phyloP scores from a whole-genome alignment of 805 yeast genomes.

The Saturnispora sekii region DNA sequence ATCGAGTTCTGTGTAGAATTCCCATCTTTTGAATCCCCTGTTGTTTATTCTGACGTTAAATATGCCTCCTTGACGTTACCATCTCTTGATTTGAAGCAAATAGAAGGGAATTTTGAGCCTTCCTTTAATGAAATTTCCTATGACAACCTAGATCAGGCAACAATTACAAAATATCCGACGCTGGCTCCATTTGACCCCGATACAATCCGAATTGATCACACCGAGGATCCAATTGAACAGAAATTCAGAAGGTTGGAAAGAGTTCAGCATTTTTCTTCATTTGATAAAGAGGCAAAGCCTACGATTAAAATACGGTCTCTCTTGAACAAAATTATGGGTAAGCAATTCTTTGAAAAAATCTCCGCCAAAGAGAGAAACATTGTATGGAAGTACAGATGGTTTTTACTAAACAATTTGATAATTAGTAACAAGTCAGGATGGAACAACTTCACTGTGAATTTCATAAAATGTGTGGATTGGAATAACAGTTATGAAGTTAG shows the following conservation, averaged over 20 bases:
- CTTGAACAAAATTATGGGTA: conserved; percentile 54
- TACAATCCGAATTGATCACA: conserved; percentile 30
- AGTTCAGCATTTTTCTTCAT: conserved; percentile 62
- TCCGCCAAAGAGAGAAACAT: conserved; percentile 76
- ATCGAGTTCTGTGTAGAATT: conserved; percentile 34
- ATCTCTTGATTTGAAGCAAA: conserved; percentile 18
- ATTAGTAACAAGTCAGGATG: conserved; percentile 26
- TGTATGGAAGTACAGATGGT: conserved; percentile 87
- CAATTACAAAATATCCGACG: conserved; percentile 3
- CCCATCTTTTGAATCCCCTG: conserved; percentile 60
- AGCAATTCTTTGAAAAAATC: conserved; percentile 77
- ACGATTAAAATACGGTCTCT: conserved; percentile 74
- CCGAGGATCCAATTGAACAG: conserved; percentile 76
- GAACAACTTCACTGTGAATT: conserved; percentile 40
- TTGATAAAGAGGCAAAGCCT: conserved; percentile 84
- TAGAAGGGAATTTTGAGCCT: conserved; percentile 15
- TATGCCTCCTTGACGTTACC: conserved; percentile 28
- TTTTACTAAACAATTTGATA: conserved; percentile 46
- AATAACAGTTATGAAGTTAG: conserved; percentile 70
- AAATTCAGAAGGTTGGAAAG: conserved; percentile 81
- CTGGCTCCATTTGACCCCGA: conserved; percentile 58
- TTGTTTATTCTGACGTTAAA: conserved; percentile 54
- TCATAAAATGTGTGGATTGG: conserved; percentile 83
- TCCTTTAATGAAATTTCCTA: conserved; percentile 20
- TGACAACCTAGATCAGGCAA: conserved; percentile 10